Conservation (phyloP, 2,329 filamentous ascomycete species). For the Nemania bipapillata region DNA sequence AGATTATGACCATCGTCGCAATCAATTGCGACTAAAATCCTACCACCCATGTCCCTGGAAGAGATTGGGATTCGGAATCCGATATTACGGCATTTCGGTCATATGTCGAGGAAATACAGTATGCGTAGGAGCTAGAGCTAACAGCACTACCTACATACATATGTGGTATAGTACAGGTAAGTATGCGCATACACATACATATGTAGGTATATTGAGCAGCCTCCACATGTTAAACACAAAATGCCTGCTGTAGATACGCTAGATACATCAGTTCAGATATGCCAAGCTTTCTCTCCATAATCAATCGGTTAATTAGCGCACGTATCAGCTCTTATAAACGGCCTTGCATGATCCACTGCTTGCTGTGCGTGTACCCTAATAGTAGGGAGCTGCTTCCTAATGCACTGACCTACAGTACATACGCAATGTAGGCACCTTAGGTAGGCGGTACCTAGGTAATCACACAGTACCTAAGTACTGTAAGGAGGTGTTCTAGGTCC, state of each 20-base stretch:
- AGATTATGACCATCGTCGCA: background rate
- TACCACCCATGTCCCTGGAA: conserved; percentile 3
- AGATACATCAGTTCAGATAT: background rate
- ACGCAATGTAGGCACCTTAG: too few relatives aligned
- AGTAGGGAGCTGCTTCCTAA: too few relatives aligned
- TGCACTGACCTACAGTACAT: too few relatives aligned
- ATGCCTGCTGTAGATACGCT: background rate
- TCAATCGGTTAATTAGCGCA: conserved; percentile 17
- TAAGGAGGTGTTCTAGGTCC: too few relatives aligned
- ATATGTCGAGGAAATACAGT: too few relatives aligned
- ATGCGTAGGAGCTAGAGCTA: too few relatives aligned
- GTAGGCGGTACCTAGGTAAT: too few relatives aligned
- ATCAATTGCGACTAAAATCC: background rate
- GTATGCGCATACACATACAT: background rate
- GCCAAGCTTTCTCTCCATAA: conserved; percentile 21
- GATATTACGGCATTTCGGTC: conserved; percentile 14
- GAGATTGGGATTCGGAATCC: conserved; percentile 7
- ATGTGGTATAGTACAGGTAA: too few relatives aligned
- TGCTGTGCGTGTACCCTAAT: too few relatives aligned
- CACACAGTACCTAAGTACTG: too few relatives aligned
- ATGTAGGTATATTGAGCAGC: conserved; percentile 17
- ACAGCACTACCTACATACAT: too few relatives aligned
- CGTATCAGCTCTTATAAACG: conserved; percentile 25
- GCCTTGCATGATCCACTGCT: conserved; percentile 17
- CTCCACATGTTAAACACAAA: background rate